These are phyloP conservation scores for Trichophaea hybrida DNA, from an alignment of 2,329 filamentous ascomycete genomes.

Conservation along the genomic window DNA sequence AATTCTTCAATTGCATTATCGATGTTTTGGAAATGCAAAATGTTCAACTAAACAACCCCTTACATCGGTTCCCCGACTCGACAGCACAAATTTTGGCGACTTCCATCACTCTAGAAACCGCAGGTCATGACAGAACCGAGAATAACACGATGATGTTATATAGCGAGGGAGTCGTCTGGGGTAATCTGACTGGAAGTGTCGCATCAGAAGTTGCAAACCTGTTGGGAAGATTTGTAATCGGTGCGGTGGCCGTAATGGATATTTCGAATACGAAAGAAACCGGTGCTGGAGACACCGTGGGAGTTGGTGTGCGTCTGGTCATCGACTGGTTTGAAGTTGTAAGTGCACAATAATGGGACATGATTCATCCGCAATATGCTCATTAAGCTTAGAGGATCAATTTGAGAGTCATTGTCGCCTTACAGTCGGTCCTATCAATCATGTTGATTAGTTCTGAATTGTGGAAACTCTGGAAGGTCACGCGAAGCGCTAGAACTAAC, in stretches of 20 bases:
- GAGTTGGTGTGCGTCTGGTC: not conserved
- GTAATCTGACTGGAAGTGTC: not conserved
- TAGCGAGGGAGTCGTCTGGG: not conserved
- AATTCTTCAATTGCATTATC: too few species aligned
- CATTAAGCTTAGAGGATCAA: too few species aligned
- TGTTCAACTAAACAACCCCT: not conserved
- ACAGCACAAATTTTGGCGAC: not conserved
- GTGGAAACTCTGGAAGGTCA: too few species aligned
- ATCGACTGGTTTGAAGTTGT: not conserved
- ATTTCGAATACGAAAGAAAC: not conserved
- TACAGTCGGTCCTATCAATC: too few species aligned
- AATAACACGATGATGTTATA: not conserved
- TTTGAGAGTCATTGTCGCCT: too few species aligned
- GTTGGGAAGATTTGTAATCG: not conserved
- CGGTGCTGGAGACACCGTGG: not conserved
- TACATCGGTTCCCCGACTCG: not conserved
- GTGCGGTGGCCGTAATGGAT: not conserved
- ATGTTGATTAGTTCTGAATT: too few species aligned
- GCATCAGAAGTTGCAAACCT: not conserved
- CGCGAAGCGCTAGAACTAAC: too few species aligned
- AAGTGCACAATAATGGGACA: too few species aligned
- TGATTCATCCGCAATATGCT: too few species aligned
- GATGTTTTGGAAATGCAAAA: not conserved
- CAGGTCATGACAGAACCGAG: not conserved
- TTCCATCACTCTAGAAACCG: not conserved